Evolutionary conservation across 31 red algal species (phyloP).

Genomic region (Endocladia muricata): DNA sequence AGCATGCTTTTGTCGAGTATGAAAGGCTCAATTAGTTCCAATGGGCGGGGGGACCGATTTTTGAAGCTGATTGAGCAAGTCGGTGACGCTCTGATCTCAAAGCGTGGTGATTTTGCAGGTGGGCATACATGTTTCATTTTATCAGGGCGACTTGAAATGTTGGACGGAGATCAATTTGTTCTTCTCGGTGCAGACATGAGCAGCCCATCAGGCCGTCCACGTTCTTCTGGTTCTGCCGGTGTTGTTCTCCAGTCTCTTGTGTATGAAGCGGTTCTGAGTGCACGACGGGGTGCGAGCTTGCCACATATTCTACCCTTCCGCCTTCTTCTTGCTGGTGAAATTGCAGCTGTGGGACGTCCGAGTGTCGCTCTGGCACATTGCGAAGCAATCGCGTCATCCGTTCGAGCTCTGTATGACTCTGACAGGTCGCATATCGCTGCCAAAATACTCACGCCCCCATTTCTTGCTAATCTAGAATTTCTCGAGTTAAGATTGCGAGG

Average conservation of each 20-base stretch:
- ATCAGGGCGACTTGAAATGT: constrained; percentile 22
- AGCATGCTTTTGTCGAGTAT: constrained; percentile 22
- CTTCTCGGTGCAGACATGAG: constrained; percentile 23
- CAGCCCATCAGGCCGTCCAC: constrained; percentile 11
- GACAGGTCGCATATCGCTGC: constrained; percentile 2
- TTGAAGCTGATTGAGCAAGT: constrained; percentile 38
- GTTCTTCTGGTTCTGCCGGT: constrained; percentile 18
- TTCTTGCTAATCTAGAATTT: constrained; percentile 37
- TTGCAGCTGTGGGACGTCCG: constrained; percentile 35
- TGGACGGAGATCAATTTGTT: constrained; percentile 3
- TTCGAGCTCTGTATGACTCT: constrained; percentile 43
- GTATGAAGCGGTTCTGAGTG: constrained; percentile 37
- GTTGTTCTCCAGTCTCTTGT: constrained; percentile 33
- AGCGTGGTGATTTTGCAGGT: constrained; percentile 20
- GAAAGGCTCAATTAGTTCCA: neutral
- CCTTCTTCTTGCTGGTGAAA: constrained; percentile 29
- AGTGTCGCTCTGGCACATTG: constrained; percentile 45
- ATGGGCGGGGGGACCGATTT: neutral
- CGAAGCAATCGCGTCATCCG: constrained; percentile 18
- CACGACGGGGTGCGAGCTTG: constrained; percentile 10
- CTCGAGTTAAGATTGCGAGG: constrained; percentile 30
- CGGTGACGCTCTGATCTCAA: constrained; percentile 43
- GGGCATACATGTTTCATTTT: constrained; percentile 40
- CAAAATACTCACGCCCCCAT: constrained; percentile 38
- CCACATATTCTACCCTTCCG: constrained; percentile 55